Base-by-base conservation (phyloP, 225 moss, liverwort and hornwort species). In the Takakia lepidozioides region DNA sequence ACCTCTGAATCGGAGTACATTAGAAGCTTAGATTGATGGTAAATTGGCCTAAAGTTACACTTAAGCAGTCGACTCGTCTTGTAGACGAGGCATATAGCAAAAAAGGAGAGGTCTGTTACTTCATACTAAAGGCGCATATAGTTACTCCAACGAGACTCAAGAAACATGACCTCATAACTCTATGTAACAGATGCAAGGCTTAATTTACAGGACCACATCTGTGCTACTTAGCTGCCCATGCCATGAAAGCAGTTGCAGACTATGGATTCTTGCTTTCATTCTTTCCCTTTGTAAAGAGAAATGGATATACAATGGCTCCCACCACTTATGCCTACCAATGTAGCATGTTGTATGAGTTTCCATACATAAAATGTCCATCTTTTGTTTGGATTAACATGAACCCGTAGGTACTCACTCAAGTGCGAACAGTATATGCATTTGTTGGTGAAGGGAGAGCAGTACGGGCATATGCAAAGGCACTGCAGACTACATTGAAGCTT, bases 401-500 rank as follows among this genome's bases (percentile, higher is more conserved):
- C 26, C 16, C 9, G 14, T 43, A 75, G 75, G 75, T 75, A 19
- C 64, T 75, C 44, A 52, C 75, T 23, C 70, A 75, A 54, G 75
- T 75, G 49, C 65, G 61, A 44, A 75, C 75, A 23, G 75, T 75
- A 11, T 70, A 75, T 48, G 44, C 76, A 17, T 71, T 62, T 48
- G 70, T 66, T 19, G 76, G 76, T 27, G 76, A 76, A 55, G 70
- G 52, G 35, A 70, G 41, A 35, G 76, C 76, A 23, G 66, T 67
- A 8, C 24, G 36, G 28, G 52, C 61, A 38, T 76, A 76, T 24
- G 58, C 66, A 1, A 58, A 67, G 21, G 76, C 70, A 10, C 58
- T 76, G 30, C 62, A 71, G 53, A 58, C 59, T 34, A 70, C 76
- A 4, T 48, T 70, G 36, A 63, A 51, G 21, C 14, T 71, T 25